These are phyloP conservation scores for Ceratobasidium sp. DNA, from an alignment of 1,284 basidiomycete species.

Conservation along the genomic window DNA sequence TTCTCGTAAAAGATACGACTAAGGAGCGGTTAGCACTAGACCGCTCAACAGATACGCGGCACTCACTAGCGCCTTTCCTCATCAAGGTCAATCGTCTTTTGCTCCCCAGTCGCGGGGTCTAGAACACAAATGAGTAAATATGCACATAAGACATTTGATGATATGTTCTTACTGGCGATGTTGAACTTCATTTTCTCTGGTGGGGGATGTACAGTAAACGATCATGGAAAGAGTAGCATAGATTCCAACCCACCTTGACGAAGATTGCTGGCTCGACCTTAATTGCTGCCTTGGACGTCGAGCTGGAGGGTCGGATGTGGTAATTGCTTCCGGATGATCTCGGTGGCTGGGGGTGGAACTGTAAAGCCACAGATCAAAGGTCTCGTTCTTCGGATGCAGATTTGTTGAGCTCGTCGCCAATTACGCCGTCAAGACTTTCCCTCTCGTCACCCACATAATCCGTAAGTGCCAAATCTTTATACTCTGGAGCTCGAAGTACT, in stretches of 20 bases:
- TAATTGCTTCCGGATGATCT: constrained; percentile 54
- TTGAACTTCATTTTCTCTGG: constrained; percentile 89
- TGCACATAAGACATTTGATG: constrained; percentile 51
- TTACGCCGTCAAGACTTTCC: constrained; percentile 47
- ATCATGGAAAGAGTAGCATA: not conserved
- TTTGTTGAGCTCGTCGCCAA: constrained; percentile 27
- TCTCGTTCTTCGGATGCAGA: constrained; percentile 26
- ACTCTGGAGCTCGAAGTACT: constrained; percentile 33
- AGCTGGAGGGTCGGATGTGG: constrained; percentile 57
- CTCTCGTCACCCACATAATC: constrained; percentile 29
- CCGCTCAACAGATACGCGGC: not conserved
- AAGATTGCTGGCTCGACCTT: constrained; percentile 34
- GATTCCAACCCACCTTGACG: constrained; percentile 17
- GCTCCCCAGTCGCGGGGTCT: constrained; percentile 96
- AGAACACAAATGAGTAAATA: constrained; percentile 45
- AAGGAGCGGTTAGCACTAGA: constrained; percentile 42
- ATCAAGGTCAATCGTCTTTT: constrained; percentile 96
- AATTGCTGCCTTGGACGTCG: constrained; percentile 40
- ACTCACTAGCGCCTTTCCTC: constrained; percentile 91
- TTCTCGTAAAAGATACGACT: constrained; percentile 97
- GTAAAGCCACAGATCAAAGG: not conserved
- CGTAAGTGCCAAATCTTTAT: constrained; percentile 11
- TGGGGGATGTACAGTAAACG: not conserved
- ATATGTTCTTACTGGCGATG: constrained; percentile 84
- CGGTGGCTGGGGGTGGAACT: constrained; percentile 30